Evolutionary conservation across 306 rosid genomes (phyloP).

Genomic region (Castanea crenata): DNA sequence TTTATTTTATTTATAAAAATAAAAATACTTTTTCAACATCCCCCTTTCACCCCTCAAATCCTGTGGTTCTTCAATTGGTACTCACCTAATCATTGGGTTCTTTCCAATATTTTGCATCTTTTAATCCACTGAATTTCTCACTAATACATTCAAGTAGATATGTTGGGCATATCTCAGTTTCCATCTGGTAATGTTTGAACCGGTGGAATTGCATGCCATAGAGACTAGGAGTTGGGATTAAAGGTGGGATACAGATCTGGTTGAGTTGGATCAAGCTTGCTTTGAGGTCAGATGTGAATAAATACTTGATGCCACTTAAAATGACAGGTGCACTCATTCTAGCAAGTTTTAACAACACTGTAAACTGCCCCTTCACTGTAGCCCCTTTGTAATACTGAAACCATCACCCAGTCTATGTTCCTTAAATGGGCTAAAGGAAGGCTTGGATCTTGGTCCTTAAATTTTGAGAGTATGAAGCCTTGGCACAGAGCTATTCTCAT

Average conservation of each 20-base stretch:
- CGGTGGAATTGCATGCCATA: not conserved
- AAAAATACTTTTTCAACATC: not conserved
- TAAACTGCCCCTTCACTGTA: not conserved
- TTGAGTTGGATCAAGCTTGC: not conserved
- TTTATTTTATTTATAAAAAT: no score
- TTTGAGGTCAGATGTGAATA: not conserved
- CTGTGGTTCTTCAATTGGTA: not conserved
- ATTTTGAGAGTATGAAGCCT: not conserved
- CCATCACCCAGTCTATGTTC: not conserved
- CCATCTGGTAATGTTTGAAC: not conserved
- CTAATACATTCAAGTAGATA: not conserved
- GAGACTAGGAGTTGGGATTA: not conserved
- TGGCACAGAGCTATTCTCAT: not conserved
- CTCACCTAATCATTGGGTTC: no score
- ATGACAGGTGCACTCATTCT: not conserved
- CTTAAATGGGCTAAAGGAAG: not conserved
- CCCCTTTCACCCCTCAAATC: not conserved
- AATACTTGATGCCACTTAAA: not conserved
- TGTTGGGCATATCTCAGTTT: not conserved
- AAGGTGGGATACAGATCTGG: not conserved
- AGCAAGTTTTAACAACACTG: not conserved
- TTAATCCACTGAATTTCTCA: not conserved
- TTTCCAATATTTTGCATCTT: no score
- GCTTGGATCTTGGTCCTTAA: not conserved
- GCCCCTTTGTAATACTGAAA: not conserved